Conservation (phyloP, 2,329 filamentous ascomycete genomes). For the Monosporascus sp. region DNA sequence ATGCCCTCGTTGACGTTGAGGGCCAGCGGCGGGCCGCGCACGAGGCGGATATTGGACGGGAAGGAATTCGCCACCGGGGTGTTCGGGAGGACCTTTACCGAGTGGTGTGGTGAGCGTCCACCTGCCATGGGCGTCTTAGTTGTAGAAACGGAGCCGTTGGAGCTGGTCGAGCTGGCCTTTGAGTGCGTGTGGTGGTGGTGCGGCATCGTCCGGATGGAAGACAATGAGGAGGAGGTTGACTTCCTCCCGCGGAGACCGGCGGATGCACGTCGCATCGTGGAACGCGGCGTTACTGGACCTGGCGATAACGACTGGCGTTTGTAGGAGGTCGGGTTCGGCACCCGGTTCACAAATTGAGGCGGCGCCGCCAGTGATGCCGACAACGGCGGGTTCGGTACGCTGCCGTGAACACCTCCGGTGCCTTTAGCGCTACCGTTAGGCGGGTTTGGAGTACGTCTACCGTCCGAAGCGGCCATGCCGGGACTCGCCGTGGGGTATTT, state of each 20-base stretch:
- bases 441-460: conserved; percentile 45
- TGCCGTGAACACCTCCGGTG: conserved; percentile 16
- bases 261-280: conserved; percentile 77
- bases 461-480: conserved; percentile 32
- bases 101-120: conserved; percentile 76
- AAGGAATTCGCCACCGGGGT: conserved; percentile 74
- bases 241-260: conserved; percentile 83
- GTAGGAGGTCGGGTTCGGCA: conserved; percentile 40
- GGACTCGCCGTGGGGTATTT: conserved; percentile 44
- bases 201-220: conserved; percentile 82
- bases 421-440: conserved; percentile 44
- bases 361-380: conserved; percentile 23
- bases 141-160: conserved; percentile 65
- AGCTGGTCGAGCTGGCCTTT: conserved; percentile 91
- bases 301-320: conserved; percentile 81
- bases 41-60: conserved; percentile 79
- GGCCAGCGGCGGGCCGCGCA: conserved; percentile 54
- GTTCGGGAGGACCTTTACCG: conserved; percentile 89
- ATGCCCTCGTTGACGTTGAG: conserved; percentile 56
- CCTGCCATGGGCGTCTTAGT: conserved; percentile 59
- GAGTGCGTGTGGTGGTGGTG: conserved; percentile 83
- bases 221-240: conserved; percentile 92
- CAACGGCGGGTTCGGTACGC: conserved; percentile 20
- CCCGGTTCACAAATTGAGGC: conserved; percentile 26
- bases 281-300: conserved; percentile 80